Evolutionary conservation across 306 rosid species (phyloP).

Genomic region (Ormosia emarginata): DNA sequence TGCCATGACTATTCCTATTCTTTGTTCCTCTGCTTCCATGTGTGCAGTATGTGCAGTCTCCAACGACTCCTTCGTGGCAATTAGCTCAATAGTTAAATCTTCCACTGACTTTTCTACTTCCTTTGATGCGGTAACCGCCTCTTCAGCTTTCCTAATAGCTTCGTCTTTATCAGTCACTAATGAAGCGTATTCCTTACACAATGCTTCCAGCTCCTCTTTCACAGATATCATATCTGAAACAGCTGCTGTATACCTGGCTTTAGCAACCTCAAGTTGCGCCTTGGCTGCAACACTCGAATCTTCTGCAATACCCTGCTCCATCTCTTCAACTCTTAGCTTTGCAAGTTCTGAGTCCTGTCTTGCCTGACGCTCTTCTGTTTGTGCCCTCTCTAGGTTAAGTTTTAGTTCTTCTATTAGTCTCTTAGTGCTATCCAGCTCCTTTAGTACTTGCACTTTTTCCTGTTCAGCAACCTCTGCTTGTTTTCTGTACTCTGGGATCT

Average conservation of each 20-base stretch:
- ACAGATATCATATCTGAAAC: slow-evolving; percentile 71
- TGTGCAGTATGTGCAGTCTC: slow-evolving; percentile 93
- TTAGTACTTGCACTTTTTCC: slow-evolving; percentile 55
- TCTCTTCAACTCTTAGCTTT: slow-evolving; percentile 97
- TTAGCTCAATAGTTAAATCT: slow-evolving; percentile 86
- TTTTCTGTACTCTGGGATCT: slow-evolving; percentile 72
- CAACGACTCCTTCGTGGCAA: slow-evolving; percentile 74
- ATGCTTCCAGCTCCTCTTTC: slow-evolving; percentile 72
- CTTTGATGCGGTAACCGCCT: slow-evolving; percentile 77
- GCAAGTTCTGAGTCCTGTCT: slow-evolving; percentile 97
- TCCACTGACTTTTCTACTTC: slow-evolving; percentile 93
- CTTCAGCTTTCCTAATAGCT: slow-evolving; percentile 81
- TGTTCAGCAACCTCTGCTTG: slow-evolving; percentile 63
- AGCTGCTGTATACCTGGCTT: slow-evolving; percentile 78
- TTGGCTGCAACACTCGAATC: slow-evolving; percentile 97
- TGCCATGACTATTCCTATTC: slow-evolving; percentile 91
- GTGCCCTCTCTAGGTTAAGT: slow-evolving; percentile 91
- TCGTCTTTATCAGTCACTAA: slow-evolving; percentile 65
- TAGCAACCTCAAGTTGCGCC: slow-evolving; percentile 98
- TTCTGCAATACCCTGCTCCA: slow-evolving; percentile 98
- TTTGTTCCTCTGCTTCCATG: slow-evolving; percentile 95
- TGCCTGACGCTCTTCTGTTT: slow-evolving; percentile 93
- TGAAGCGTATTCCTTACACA: slow-evolving; percentile 69
- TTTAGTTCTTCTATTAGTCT: slow-evolving; percentile 88
- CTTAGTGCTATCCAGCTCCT: slow-evolving; percentile 84